These are phyloP conservation scores for Angophora floribunda DNA, from an alignment of 345 rosid genomes.

Conservation along the genomic window DNA sequence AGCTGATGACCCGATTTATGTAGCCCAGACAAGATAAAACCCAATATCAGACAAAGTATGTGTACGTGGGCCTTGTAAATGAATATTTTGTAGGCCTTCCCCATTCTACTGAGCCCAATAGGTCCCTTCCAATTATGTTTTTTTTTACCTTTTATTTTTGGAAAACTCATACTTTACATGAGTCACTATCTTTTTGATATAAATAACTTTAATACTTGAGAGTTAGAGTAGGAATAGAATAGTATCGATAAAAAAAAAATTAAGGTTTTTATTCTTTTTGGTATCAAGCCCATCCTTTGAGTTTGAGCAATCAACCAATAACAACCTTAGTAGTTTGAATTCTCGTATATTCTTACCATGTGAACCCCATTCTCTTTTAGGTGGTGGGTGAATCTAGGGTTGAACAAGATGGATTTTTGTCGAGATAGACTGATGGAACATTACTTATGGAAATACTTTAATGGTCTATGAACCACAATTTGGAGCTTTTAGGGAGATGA, in stretches of 20 bases:
- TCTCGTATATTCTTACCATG: neutral
- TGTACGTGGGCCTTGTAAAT: neutral
- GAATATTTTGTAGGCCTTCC: neutral
- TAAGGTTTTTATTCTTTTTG: neutral
- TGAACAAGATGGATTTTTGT: neutral
- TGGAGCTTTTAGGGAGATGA: neutral
- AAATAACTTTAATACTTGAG: neutral
- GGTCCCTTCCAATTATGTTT: neutral
- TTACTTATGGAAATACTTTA: neutral
- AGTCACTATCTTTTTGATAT: neutral
- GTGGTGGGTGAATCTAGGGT: slow-evolving; percentile 11
- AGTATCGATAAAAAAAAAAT: no score
- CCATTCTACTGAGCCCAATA: neutral
- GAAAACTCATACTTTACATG: neutral
- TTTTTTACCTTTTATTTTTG: neutral
- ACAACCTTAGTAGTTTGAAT: neutral
- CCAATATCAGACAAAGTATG: neutral
- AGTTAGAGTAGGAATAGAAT: no score
- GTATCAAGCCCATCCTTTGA: neutral
- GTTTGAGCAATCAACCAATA: neutral
- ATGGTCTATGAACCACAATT: slow-evolving; percentile 5
- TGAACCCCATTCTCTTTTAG: neutral
- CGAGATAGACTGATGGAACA: slow-evolving; percentile 5
- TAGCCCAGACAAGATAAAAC: neutral
- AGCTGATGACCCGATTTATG: neutral